Percentiles rank a stretch among this genome's conserved stretches.
Conservation (phyloP, 192 early-diverging fungal species). For the Podila epigama region DNA sequence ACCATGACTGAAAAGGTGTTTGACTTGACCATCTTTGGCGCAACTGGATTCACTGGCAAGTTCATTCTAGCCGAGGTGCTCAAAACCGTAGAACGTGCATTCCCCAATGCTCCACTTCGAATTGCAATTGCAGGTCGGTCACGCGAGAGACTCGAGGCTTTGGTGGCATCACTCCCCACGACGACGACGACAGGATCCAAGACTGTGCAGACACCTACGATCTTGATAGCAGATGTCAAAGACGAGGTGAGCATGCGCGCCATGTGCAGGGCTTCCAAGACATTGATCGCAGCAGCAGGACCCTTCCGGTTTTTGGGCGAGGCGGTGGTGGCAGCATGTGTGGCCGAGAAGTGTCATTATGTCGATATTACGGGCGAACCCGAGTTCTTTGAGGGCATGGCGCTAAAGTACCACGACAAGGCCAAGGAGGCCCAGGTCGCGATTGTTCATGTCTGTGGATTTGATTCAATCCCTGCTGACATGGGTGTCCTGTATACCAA, state of each 20-base stretch:
- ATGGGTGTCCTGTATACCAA: slow-evolving; percentile 69
- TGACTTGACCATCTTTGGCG: slow-evolving; percentile 64
- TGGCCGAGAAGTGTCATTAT: slow-evolving; percentile 60
- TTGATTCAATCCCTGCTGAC: slow-evolving; percentile 67
- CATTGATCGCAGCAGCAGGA: slow-evolving; percentile 53
- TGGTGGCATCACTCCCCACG: slow-evolving; percentile 25
- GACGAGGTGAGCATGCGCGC: slow-evolving; percentile 39
- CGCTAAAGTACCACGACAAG: slow-evolving; percentile 57
- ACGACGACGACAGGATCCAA: slow-evolving; percentile 7
- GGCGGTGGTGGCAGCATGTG: slow-evolving; percentile 67
- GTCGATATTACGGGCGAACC: slow-evolving; percentile 70
- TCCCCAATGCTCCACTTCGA: slow-evolving; percentile 20
- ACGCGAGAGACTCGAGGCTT: slow-evolving; percentile 44
- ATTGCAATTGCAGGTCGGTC: slow-evolving; percentile 54
- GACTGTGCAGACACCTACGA: too few relatives aligned
- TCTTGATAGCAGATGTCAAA: slow-evolving; percentile 58
- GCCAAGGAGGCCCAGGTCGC: slow-evolving; percentile 57
- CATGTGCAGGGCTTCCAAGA: slow-evolving; percentile 37
- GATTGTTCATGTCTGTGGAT: slow-evolving; percentile 67
- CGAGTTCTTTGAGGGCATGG: slow-evolving; percentile 72
- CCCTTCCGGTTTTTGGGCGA: slow-evolving; percentile 73
- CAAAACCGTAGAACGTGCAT: slow-evolving; percentile 18
- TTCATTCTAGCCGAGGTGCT: slow-evolving; percentile 54
- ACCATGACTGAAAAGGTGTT: slow-evolving; percentile 21
- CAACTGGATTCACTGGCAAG: slow-evolving; percentile 69